Evolutionary conservation across 2,329 filamentous ascomycete species (phyloP), one percentile per base, ranked within the genome.

Genomic region (Pyrenophora tritici-repentis): DNA sequence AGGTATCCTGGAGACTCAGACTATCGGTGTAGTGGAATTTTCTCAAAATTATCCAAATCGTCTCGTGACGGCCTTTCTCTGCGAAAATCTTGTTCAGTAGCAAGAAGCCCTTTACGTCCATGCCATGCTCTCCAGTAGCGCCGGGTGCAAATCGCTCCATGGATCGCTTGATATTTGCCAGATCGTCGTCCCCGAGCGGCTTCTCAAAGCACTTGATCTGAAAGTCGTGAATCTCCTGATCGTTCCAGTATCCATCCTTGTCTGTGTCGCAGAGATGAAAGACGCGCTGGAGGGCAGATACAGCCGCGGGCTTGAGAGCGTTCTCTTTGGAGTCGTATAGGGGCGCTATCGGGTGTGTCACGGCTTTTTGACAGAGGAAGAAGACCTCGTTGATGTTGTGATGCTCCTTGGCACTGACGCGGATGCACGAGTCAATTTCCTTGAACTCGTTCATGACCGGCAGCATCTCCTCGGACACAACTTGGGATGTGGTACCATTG

Each of bases 401-500:
- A 69, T 96, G 91, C 66, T 96, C 90, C 63, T 90, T 86, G 16
- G 93, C 91, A 74, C 92, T 97, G 7, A 92, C 91, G 48, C 94
- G 85, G 70, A 99, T 97, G 75, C 94, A 99, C 0, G 92, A 96
- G 72, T 99, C 94, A 58, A 99, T 97, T 74, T 97, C 94, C 70
- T 96, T 93, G 76, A 97, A 99, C 76, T 99, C 94, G 55, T 90
- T 88, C 94, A 99, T 97, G 59, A 99, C 87, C 0, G 94, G 94
- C 26, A 97, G 81, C 91, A 99, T 97, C 77, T 99, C 94, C 73
- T 97, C 94, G 66, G 96, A 90, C 38, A 96, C 85, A 7, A 96
- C 88, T 71, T 96, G 90, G 0, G 90, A 83, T 7, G 90, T 91
- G 52, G 82, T 89, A 35, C 85, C 87, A 62, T 89, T 87, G 3